Conservation (phyloP, 768 basidiomycete genomes). For the Tylopilus felleus region DNA sequence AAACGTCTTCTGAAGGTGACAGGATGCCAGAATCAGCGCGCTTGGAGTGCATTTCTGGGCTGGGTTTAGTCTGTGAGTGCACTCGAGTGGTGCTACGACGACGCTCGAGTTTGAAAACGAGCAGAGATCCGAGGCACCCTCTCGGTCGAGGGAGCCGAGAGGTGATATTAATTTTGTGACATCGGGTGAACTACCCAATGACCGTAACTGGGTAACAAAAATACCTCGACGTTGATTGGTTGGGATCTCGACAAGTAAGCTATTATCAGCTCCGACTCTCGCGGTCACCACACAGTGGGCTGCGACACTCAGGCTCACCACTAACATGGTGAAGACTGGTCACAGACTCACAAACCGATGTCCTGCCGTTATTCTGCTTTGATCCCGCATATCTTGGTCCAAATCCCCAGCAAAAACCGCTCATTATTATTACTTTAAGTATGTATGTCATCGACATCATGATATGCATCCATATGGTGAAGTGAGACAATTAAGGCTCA, state of each 20-base stretch:
- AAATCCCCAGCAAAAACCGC: no score
- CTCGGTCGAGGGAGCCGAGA: not conserved
- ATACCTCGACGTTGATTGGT: not conserved
- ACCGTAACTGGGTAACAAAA: not conserved
- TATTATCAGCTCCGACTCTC: not conserved
- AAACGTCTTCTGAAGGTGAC: constrained; percentile 4
- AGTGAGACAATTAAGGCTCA: not conserved
- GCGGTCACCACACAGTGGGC: no score
- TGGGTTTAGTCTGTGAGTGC: not conserved
- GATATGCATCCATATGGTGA: not conserved
- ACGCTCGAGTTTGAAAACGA: not conserved
- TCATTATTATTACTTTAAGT: no score
- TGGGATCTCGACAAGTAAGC: not conserved
- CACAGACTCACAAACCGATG: no score
- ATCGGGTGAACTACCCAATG: not conserved
- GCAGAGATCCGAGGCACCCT: not conserved
- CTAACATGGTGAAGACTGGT: no score
- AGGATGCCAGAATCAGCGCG: constrained; percentile 1
- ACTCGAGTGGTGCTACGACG: not conserved
- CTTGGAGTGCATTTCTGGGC: constrained; percentile 17
- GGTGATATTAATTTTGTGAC: not conserved
- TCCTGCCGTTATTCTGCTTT: no score
- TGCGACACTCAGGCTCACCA: no score
- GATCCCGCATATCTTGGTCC: no score
- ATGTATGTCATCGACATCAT: no score